Evolutionary conservation across 805 yeast genomes (phyloP).

Genomic region (Lachancea thermotolerans): DNA sequence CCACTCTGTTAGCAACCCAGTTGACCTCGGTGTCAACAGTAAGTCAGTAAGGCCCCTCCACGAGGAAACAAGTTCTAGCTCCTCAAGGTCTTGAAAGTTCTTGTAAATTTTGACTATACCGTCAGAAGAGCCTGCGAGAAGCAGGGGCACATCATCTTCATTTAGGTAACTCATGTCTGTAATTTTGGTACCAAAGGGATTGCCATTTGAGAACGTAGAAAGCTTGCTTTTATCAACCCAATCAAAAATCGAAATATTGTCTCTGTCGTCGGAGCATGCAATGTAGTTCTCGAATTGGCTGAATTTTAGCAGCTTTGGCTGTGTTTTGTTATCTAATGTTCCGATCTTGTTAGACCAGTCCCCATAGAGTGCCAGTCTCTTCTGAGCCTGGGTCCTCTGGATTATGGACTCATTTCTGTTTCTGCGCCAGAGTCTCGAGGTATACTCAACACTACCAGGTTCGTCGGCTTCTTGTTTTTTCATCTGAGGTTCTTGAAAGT

Average conservation of each 20-base stretch:
- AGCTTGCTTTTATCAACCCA: constrained; percentile 61
- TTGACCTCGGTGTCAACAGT: constrained; percentile 68
- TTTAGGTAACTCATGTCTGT: constrained; percentile 82
- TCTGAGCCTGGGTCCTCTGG: constrained; percentile 84
- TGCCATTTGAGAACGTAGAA: constrained; percentile 70
- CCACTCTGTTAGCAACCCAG: constrained; percentile 90
- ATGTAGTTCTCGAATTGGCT: constrained; percentile 86
- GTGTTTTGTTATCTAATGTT: constrained; percentile 63
- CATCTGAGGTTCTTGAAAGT: constrained; percentile 95
- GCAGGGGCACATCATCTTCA: constrained; percentile 84
- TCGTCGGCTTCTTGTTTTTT: constrained; percentile 78
- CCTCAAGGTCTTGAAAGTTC: constrained; percentile 53
- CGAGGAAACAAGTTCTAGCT: constrained; percentile 63
- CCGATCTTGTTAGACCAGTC: constrained; percentile 68
- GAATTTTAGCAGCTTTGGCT: constrained; percentile 71
- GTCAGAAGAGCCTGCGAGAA: constrained; percentile 86
- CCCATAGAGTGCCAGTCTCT: constrained; percentile 73
- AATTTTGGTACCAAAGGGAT: constrained; percentile 81
- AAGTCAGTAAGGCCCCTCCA: constrained; percentile 93
- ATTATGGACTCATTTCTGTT: constrained; percentile 83
- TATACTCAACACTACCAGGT: constrained; percentile 83
- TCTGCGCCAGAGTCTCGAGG: constrained; percentile 79
- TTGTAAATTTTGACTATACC: constrained; percentile 88
- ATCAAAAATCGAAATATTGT: constrained; percentile 79
- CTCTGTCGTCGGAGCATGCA: constrained; percentile 76